Percentiles rank a stretch among this genome's conserved stretches.
Evolutionary conservation across 768 basidiomycete genomes (phyloP).

Genomic region (Hortiboletus flavorubellus): DNA sequence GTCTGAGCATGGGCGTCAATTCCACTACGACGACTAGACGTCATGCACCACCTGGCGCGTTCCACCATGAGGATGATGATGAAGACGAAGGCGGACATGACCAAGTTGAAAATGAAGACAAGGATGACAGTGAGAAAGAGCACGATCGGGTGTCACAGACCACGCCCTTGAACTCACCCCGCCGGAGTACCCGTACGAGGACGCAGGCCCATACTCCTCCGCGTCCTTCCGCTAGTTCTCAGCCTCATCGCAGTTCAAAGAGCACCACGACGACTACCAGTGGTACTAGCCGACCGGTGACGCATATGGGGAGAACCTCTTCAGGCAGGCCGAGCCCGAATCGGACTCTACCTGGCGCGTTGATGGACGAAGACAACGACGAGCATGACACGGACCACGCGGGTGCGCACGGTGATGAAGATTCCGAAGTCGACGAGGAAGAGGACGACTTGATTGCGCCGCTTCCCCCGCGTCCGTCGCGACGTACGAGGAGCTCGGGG

Average conservation of each 20-base stretch:
- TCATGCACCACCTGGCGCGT: constrained; percentile 46
- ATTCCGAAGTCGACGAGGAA: constrained; percentile 26
- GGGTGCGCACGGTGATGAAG: constrained; percentile 18
- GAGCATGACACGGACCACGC: constrained; percentile 24
- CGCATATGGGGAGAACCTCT: constrained; percentile 1
- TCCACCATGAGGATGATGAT: constrained; percentile 40
- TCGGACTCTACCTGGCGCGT: constrained; percentile 42
- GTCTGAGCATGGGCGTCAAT: constrained; percentile 9
- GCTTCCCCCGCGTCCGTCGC: constrained; percentile 25
- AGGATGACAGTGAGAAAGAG: neutral
- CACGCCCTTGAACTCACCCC: constrained; percentile 14
- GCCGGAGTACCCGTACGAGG: constrained; percentile 8
- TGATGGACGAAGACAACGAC: constrained; percentile 39
- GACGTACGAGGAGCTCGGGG: constrained; percentile 19
- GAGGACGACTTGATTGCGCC: constrained; percentile 35
- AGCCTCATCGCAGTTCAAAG: constrained; percentile 10
- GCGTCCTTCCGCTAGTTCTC: constrained; percentile 11
- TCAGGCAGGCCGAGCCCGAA: constrained; percentile 9
- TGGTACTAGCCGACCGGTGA: neutral
- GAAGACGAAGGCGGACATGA: constrained; percentile 21
- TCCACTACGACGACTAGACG: constrained; percentile 14
- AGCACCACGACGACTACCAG: neutral
- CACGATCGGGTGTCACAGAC: constrained; percentile 3
- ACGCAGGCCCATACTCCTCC: constrained; percentile 13
- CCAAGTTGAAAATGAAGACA: constrained; percentile 18